Percentiles rank a stretch among this genome's conserved stretches.
Conservation (phyloP, 768 basidiomycete genomes). For the Auricularia heimuer region DNA sequence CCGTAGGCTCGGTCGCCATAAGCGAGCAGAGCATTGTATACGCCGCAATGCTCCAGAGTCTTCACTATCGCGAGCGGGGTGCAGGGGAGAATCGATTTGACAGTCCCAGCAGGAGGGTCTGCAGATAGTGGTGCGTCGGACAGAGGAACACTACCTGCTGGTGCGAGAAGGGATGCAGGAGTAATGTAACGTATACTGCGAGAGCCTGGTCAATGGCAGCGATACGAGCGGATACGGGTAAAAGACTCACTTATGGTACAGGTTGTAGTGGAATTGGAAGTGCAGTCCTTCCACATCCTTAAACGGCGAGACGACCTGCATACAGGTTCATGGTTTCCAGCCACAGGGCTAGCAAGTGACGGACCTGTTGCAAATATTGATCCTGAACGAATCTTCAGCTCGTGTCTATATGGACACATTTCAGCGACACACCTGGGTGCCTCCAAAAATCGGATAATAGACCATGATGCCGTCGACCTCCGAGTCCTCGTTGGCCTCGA, state of each 20-base stretch:
- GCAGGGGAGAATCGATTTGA: conserved; percentile 95
- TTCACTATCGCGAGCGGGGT: conserved; percentile 97
- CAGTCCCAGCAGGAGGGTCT: conserved; percentile 68
- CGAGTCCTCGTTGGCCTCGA: conserved; percentile 86
- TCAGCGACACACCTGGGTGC: conserved; percentile 55
- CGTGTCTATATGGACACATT: conserved; percentile 4
- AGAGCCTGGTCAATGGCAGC: no score
- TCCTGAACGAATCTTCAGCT: conserved; percentile 44
- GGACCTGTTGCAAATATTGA: conserved; percentile 90
- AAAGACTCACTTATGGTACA: conserved; percentile 78
- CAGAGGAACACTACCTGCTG: conserved; percentile 23
- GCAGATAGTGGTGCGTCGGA: conserved; percentile 35
- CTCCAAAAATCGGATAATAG: conserved; percentile 94
- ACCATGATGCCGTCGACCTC: conserved; percentile 94
- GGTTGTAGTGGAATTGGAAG: conserved; percentile 90
- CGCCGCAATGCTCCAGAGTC: conserved; percentile 78
- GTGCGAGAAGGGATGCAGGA: conserved; percentile 55
- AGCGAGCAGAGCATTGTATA: conserved; percentile 85
- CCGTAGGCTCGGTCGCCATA: conserved; percentile 96
- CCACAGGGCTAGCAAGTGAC: conserved; percentile 4
- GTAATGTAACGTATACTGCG: conserved; percentile 84
- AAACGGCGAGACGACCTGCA: conserved; percentile 83
- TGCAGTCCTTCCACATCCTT: conserved; percentile 98
- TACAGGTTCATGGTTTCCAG: neutral
- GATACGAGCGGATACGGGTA: neutral